phyloP scores from a whole-genome alignment of 768 basidiomycete genomes.

The Tylopilus plumbeoviolaceoides region DNA sequence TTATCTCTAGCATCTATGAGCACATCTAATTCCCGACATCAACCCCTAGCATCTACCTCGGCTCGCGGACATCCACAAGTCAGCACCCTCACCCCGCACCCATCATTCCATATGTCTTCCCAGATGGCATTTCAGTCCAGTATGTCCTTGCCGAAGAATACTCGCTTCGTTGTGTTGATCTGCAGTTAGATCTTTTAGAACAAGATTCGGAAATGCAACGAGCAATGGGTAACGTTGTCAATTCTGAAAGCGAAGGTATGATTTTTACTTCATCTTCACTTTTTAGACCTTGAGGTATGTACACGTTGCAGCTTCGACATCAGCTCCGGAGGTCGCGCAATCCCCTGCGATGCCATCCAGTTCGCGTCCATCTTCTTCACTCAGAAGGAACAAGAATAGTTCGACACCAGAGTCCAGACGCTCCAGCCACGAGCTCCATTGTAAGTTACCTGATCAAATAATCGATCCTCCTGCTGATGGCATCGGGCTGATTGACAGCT shows the following conservation, averaged over 20 bases:
- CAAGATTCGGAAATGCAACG: constrained; percentile 71
- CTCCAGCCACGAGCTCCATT: constrained; percentile 10
- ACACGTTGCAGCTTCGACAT: constrained; percentile 13
- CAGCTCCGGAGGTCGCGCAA: constrained; percentile 4
- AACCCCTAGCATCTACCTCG: constrained; percentile 27
- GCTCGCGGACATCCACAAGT: constrained; percentile 42
- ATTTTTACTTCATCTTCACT: neutral
- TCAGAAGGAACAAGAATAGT: neutral
- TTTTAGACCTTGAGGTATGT: neutral
- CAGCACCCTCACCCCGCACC: constrained; percentile 53
- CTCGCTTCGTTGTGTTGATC: constrained; percentile 1
- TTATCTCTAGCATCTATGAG: constrained; percentile 16
- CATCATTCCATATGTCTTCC: constrained; percentile 51
- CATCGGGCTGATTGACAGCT: constrained; percentile 17
- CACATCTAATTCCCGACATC: constrained; percentile 14
- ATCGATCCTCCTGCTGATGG: neutral
- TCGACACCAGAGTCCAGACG: constrained; percentile 7
- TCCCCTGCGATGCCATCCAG: constrained; percentile 3
- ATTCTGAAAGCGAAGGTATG: constrained; percentile 42
- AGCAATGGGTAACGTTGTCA: constrained; percentile 53
- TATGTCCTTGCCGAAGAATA: constrained; percentile 28
- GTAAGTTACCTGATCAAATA: constrained; percentile 11
- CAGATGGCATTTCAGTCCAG: constrained; percentile 51
- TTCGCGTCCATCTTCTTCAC: constrained; percentile 15
- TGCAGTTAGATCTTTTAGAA: constrained; percentile 54